A percentile compares a stretch with the other conserved stretches of the same genome.
phyloP scores from a whole-genome alignment of 805 yeast species.

The Wickerhamomyces canadensis region DNA sequence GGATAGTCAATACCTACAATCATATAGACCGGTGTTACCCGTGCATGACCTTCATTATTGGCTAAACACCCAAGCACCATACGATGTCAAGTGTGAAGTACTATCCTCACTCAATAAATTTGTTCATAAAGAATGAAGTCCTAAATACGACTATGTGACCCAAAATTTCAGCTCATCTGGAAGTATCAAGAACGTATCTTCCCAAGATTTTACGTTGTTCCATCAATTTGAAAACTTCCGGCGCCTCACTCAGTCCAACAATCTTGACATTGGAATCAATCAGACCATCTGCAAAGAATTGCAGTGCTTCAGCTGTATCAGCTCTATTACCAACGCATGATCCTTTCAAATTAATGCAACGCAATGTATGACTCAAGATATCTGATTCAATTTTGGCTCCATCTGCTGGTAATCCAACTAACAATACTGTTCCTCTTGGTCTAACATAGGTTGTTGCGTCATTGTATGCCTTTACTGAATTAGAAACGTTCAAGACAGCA shows the following conservation, averaged over 20 bases:
- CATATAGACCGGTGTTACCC: no score
- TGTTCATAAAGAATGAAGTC: no score
- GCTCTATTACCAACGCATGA: conserved; percentile 63
- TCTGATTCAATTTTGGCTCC: conserved; percentile 59
- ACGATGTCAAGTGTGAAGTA: no score
- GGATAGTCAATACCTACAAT: no score
- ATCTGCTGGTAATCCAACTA: conserved; percentile 70
- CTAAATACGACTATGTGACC: no score
- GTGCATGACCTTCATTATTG: no score
- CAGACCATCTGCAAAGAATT: conserved; percentile 58
- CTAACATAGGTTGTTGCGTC: conserved; percentile 52
- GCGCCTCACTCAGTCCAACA: conserved; percentile 46
- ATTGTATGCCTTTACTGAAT: conserved; percentile 51
- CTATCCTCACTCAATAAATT: no score
- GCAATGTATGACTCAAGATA: conserved; percentile 23
- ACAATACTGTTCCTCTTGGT: conserved; percentile 60
- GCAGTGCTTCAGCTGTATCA: conserved; percentile 46
- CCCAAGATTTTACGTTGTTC: conserved; percentile 55
- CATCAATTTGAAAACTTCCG: conserved; percentile 46
- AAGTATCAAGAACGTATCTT: conserved; percentile 53
- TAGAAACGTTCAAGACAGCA: conserved; percentile 62
- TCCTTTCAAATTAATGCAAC: conserved; percentile 44
- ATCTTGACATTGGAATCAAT: conserved; percentile 52
- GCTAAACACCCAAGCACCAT: no score
- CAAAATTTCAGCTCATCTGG: conserved; percentile 18